Conservation (phyloP, 2,329 filamentous ascomycete genomes). For the Xylariaceae sp. region DNA sequence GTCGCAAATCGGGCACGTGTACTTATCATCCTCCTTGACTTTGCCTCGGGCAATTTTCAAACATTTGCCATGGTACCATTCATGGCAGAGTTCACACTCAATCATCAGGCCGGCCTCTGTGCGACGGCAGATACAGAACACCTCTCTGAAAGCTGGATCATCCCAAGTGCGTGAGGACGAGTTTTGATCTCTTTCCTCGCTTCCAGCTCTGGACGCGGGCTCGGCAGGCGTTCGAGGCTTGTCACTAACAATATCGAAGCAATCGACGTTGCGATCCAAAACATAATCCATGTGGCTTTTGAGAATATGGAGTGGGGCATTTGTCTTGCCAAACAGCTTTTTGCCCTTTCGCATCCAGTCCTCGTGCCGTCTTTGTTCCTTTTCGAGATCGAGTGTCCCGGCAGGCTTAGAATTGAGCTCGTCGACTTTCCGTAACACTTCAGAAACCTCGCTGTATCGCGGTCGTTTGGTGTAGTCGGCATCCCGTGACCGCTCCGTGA, state of each 20-base stretch:
- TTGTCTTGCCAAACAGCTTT: slow-evolving; percentile 96
- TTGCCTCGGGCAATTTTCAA: slow-evolving; percentile 96
- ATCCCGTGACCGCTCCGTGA: slow-evolving; percentile 76
- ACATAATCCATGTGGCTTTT: slow-evolving; percentile 94
- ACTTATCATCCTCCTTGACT: slow-evolving; percentile 97
- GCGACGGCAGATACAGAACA: slow-evolving; percentile 94
- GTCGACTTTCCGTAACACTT: slow-evolving; percentile 81
- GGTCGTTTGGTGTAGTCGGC: slow-evolving; percentile 76
- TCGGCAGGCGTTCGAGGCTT: slow-evolving; percentile 88
- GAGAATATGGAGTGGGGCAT: slow-evolving; percentile 92
- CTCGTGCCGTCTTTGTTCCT: slow-evolving; percentile 90
- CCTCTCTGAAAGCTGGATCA: slow-evolving; percentile 66
- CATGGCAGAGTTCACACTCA: slow-evolving; percentile 95
- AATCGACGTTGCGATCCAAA: slow-evolving; percentile 81
- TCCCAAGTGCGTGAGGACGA: slow-evolving; percentile 50
- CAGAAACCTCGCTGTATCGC: slow-evolving; percentile 83
- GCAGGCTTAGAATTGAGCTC: slow-evolving; percentile 89
- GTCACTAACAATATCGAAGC: slow-evolving; percentile 83
- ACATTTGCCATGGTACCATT: slow-evolving; percentile 99
- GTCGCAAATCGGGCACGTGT: slow-evolving; percentile 96
- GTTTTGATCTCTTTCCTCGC: slow-evolving; percentile 42
- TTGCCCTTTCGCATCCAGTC: slow-evolving; percentile 99
- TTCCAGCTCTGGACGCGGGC: slow-evolving; percentile 81
- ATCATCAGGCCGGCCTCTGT: slow-evolving; percentile 99
- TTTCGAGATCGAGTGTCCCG: slow-evolving; percentile 89